Evolutionary conservation across 2,329 filamentous ascomycete genomes (phyloP), one percentile per base, ranked within the genome.

Genomic region (Neonectria neomacrospora): DNA sequence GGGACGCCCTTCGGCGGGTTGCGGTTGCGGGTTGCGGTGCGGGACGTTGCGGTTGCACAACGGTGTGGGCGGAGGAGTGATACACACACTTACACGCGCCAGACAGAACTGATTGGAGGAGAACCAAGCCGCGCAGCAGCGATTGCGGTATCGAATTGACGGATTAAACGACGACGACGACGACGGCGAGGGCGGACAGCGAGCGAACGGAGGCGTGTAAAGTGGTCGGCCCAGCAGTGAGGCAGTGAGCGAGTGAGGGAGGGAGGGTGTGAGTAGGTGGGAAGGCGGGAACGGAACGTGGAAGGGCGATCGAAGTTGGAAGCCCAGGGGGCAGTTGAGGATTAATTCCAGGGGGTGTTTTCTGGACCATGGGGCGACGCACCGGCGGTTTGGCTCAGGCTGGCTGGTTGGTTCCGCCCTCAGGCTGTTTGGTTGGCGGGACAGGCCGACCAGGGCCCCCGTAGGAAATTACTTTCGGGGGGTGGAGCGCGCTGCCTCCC

Each of bases 311-410:
- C 37, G n/a, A 41, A 20, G 68, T 66, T 58, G 64, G 72, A 72
- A 37, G 34, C 34, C 34, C 34, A 37, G 34, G 70, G 69, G 70
- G 70, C 62, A 68, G 63, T 71, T 61, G 54, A n/a, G 69, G 59
- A 68, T 72, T 69, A 72, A 68, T 71, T 71, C 66, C 68, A 65
- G 63, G 70, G 69, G 70, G n/a, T 41, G 16, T 41, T 41, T 54
- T 67, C 60, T 58, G 61, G 61, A n/a, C 47, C 67, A 71, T 71
- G 71, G 71, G 70, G 71, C 70, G 62, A 65, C 57, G 64, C 68
- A 68, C 69, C 67, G 68, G 68, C 63, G 66, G 66, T 68, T 32
- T 50, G 28, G 45, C 16, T 20, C 37, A 30, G 47, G 28, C 45
- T 28, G 47, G 28, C 45, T 28, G 45, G 54, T 44, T 59, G 51